phyloP scores from a whole-genome alignment of 139 green algal genomes.

The Choricystis sp. region DNA sequence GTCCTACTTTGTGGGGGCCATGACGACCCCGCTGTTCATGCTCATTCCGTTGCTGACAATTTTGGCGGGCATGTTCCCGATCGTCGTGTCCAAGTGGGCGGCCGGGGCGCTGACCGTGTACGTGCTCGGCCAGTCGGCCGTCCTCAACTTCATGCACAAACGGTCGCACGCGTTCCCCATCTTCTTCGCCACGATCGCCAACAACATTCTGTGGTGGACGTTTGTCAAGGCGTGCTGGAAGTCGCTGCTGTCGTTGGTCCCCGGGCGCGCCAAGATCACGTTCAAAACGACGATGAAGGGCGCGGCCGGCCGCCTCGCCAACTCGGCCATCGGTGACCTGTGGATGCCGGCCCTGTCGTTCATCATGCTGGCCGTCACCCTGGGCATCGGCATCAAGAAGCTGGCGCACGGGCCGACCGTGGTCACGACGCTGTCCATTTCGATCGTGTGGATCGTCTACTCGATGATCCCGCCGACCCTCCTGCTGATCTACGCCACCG shows the following conservation, averaged over 20 bases:
- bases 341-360: constrained; percentile 15
- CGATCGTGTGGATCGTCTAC: constrained; percentile 32
- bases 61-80: constrained; percentile 40
- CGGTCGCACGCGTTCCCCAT: constrained; percentile 17
- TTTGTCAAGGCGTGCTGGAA: constrained; percentile 29
- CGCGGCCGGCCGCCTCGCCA: background rate
- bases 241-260: background rate
- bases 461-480: constrained; percentile 27
- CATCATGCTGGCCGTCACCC: constrained; percentile 8
- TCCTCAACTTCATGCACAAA: constrained; percentile 19
- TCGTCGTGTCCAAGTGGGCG: constrained; percentile 37
- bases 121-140: constrained; percentile 20
- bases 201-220: constrained; percentile 33
- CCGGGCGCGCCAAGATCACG: background rate
- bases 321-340: constrained; percentile 9
- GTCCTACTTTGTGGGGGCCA: constrained; percentile 21
- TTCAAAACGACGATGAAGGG: constrained; percentile 46
- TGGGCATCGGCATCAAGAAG: constrained; percentile 25
- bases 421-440: constrained; percentile 23
- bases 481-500: constrained; percentile 9
- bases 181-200: constrained; percentile 30
- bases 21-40: constrained; percentile 18
- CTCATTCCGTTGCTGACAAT: constrained; percentile 24
- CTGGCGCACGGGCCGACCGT: constrained; percentile 8
- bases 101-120: constrained; percentile 37